These are phyloP conservation scores for Pythium folliculosum DNA, from an alignment of 352 stramenopile genomes.

Conservation along the genomic window DNA sequence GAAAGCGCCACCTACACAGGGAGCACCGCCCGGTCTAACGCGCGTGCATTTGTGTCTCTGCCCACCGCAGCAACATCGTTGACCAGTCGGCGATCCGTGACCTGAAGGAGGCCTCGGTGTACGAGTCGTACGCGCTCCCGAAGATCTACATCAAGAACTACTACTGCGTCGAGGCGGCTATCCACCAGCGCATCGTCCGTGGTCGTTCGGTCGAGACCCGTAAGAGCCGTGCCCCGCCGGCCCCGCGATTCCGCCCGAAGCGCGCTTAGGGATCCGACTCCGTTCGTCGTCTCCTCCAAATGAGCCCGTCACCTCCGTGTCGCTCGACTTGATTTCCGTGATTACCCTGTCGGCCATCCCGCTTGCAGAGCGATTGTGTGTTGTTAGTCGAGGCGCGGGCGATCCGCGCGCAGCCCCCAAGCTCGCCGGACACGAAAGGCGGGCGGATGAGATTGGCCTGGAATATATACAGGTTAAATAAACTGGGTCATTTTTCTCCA, in stretches of 20 bases:
- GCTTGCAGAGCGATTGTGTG: conserved; percentile 1
- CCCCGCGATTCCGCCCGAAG: conserved; percentile 78
- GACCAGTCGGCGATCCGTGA: conserved; percentile 98
- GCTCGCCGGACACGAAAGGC: conserved; percentile 17
- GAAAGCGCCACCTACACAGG: no score
- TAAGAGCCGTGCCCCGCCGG: conserved; percentile 93
- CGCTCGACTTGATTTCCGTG: neutral
- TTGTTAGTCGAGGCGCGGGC: neutral
- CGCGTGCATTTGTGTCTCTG: neutral
- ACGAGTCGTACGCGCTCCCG: conserved; percentile 98
- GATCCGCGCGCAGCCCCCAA: conserved; percentile 1
- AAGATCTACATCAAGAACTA: conserved; percentile 99
- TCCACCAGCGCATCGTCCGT: conserved; percentile 99
- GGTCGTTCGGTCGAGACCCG: conserved; percentile 93
- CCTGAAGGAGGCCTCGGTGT: conserved; percentile 98
- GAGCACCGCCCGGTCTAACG: neutral
- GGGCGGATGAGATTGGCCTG: conserved; percentile 31
- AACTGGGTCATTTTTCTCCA: conserved; percentile 37
- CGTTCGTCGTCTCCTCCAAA: conserved; percentile 29
- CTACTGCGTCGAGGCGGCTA: conserved; percentile 99
- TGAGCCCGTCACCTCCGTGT: conserved; percentile 11
- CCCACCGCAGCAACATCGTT: conserved; percentile 94
- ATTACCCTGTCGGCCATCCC: neutral
- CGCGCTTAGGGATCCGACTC: conserved; percentile 51
- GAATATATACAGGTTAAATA: conserved; percentile 36